Evolutionary conservation across 306 rosid species (phyloP).

Genomic region (Quercus aquifolioides): DNA sequence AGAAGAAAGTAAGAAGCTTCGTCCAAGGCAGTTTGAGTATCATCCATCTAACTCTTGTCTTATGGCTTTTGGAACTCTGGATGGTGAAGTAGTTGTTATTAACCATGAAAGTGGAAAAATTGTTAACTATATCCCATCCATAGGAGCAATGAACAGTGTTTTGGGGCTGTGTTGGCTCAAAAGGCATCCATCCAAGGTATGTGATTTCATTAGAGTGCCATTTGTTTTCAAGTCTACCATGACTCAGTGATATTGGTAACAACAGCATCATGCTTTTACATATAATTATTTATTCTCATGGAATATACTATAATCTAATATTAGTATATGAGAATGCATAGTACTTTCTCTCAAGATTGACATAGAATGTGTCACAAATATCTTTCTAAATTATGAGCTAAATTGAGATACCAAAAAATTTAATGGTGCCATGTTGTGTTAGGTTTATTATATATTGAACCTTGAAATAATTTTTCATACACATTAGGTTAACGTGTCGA

Average conservation of each 20-base stretch:
- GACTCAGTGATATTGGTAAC: background rate
- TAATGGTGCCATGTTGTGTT: background rate
- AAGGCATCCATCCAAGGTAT: conserved; percentile 78
- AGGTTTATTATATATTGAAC: conserved; percentile 2
- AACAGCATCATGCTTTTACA: background rate
- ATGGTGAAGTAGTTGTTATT: conserved; percentile 77
- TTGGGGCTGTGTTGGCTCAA: conserved; percentile 89
- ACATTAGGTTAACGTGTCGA: background rate
- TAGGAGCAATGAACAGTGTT: conserved; percentile 78
- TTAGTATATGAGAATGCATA: background rate
- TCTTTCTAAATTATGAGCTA: background rate
- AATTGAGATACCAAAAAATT: background rate
- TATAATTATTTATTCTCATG: background rate
- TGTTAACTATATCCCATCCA: conserved; percentile 66
- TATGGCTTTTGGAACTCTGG: conserved; percentile 84
- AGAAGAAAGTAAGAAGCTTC: conserved; percentile 49
- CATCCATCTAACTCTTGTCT: conserved; percentile 72
- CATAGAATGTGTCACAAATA: conserved; percentile 4
- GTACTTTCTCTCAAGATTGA: background rate
- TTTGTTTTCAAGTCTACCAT: background rate
- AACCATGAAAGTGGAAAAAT: conserved; percentile 68
- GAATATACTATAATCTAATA: background rate
- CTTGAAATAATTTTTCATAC: background rate
- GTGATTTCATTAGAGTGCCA: conserved; percentile 4
- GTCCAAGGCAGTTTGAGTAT: conserved; percentile 87